A percentile compares a stretch with the other conserved stretches of the same genome.
Evolutionary conservation across 2,329 filamentous ascomycete species (phyloP).

Genomic region (Ceratocystiopsis sp.): DNA sequence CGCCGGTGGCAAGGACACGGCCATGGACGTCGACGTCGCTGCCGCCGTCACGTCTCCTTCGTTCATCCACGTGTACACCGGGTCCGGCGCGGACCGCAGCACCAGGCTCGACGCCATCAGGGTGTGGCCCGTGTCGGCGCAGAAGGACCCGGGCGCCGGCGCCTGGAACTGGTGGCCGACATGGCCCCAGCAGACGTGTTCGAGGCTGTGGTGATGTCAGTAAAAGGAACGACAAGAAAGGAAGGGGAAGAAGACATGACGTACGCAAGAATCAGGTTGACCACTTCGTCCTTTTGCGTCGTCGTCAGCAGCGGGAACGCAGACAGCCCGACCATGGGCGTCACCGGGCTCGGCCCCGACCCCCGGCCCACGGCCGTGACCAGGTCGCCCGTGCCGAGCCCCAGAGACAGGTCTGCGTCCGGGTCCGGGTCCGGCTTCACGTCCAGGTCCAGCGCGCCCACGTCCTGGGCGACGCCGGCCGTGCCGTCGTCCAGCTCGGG

Average conservation of each 20-base stretch:
- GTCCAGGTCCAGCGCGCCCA: too few relatives aligned
- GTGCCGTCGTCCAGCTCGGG: too few relatives aligned
- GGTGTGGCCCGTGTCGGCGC: conserved; percentile 20
- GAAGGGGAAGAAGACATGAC: conserved; percentile 8
- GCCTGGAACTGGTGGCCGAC: conserved; percentile 19
- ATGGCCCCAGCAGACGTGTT: conserved; percentile 36
- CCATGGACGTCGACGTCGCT: too few relatives aligned
- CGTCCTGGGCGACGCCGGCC: too few relatives aligned
- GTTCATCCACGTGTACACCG: conserved; percentile 12
- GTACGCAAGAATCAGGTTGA: conserved; percentile 38
- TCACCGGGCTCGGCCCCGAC: too few relatives aligned
- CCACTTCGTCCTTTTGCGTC: conserved; percentile 25
- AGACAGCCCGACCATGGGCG: too few relatives aligned
- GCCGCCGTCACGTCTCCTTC: too few relatives aligned
- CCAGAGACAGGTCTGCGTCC: too few relatives aligned
- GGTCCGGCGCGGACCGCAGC: conserved; percentile 21
- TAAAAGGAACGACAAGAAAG: not conserved
- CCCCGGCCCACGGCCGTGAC: too few relatives aligned
- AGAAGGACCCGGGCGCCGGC: conserved; percentile 1
- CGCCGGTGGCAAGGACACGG: too few relatives aligned
- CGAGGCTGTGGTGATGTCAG: conserved; percentile 21
- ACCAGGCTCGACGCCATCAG: conserved; percentile 27
- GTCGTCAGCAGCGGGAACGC: conserved; percentile 15
- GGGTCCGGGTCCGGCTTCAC: too few relatives aligned
- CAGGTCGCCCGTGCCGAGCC: too few relatives aligned